Base-by-base conservation (phyloP, 2,329 filamentous ascomycete genomes). In the Coniochaeta sp. region DNA sequence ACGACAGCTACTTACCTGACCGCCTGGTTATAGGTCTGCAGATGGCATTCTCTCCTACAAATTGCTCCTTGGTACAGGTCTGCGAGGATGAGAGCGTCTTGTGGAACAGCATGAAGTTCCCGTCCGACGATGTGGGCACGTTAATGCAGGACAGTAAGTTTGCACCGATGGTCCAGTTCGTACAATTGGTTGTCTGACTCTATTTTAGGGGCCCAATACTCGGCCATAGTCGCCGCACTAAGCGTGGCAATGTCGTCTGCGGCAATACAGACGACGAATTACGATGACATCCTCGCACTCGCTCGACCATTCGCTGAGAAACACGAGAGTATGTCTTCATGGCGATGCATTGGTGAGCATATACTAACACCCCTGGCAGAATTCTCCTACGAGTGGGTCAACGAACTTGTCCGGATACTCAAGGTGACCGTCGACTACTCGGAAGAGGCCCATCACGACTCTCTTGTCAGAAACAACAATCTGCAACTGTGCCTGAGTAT, bases 401-500 rank as follows among this genome's bases (percentile, higher is more conserved):
- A 78, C 44, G 87, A 90, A 64, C 77, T 92, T 14, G 86, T 90
- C 58, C 81, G 84, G 44, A 84, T 89, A 60, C 77, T 93, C 58
- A 88, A 87, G 63, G 80, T 90, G 32, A 85, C 87, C 57, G 84
- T 93, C 55, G 93, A 98, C 74, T 96, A 93, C 69, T 89, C 91
- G 0, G 83, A 90, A 56, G 90, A 96, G 62, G 77, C 84, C 1
- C 30, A 34, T 38, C 82, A 85, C 52, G 87, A 93, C 69, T 81
- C 87, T 61, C 77, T 96, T 36, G 83, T 95, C 64, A 81, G 87
- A 62, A 93, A 95, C 67, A 78, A 81, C 3, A 80, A 86, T 38
- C 81, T 97, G 54, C 89, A 91, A 62, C 81, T 90, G 60, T 90
- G 87, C 60, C 78, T 97, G 14, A 90, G 90, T 67, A 84, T 95